phyloP scores from a whole-genome alignment of 805 yeast genomes.

The Cyberlindnera sargentensis region DNA sequence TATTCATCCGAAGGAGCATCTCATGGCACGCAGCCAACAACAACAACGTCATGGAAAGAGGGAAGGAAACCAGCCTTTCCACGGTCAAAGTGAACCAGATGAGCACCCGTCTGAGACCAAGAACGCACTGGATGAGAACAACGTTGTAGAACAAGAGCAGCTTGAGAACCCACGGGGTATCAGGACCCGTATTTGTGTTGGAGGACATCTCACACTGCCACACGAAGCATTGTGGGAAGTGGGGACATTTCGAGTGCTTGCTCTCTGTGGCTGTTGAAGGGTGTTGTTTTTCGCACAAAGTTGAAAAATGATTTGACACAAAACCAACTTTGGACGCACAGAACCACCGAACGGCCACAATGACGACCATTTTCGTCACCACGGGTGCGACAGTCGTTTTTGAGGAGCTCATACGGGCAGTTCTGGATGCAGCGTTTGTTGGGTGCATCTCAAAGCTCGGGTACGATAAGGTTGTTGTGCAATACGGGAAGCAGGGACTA shows the following conservation, averaged over 20 bases:
- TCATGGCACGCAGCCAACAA: conserved; percentile 1
- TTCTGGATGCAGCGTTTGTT: conserved; percentile 32
- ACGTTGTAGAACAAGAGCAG: not conserved
- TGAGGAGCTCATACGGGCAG: conserved; percentile 42
- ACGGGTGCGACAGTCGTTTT: conserved; percentile 94
- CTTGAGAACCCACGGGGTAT: too few species aligned
- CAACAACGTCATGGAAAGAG: conserved; percentile 3
- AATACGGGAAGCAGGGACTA: conserved; percentile 42
- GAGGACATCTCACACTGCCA: too few species aligned
- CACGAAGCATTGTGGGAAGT: too few species aligned
- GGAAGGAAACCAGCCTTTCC: conserved; percentile 2
- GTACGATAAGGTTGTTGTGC: conserved; percentile 41
- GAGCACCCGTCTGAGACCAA: conserved; percentile 1
- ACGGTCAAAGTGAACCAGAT: conserved; percentile 3
- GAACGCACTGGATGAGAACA: not conserved
- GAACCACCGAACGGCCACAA: not conserved
- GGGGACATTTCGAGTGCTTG: too few species aligned
- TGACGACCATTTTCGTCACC: conserved; percentile 44
- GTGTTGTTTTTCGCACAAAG: too few species aligned
- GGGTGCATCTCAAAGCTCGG: conserved; percentile 28
- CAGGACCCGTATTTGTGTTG: too few species aligned
- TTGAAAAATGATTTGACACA: not conserved
- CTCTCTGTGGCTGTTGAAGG: too few species aligned
- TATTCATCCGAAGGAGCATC: not conserved
- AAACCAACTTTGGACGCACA: not conserved